phyloP scores from a whole-genome alignment of 305 asterid genomes.

The Rubia peregrina region DNA sequence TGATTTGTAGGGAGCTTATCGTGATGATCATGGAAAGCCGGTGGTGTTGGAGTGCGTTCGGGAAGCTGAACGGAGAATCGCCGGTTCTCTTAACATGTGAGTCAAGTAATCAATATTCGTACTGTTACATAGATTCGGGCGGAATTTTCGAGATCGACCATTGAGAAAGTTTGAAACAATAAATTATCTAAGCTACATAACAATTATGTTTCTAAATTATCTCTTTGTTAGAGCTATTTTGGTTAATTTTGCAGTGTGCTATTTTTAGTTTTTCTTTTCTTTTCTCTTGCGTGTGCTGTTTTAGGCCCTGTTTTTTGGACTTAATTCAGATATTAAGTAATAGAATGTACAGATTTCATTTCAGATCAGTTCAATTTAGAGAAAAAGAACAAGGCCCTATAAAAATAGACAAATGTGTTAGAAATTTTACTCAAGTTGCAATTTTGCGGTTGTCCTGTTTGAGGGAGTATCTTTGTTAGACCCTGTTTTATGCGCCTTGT shows the following conservation, averaged over 20 bases:
- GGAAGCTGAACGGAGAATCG: conserved; percentile 86
- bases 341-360: too few species aligned
- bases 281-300: neutral
- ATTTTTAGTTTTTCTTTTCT: neutral
- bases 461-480: conserved; percentile 26
- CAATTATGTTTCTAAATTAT: neutral
- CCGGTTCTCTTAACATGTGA: conserved; percentile 72
- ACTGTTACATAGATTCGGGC: neutral
- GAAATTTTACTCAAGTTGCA: conserved; percentile 19
- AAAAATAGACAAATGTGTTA: neutral
- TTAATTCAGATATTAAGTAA: neutral
- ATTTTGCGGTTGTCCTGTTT: conserved; percentile 5
- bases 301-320: neutral
- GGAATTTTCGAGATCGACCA: neutral
- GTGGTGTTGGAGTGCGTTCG: conserved; percentile 93
- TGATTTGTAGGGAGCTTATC: conserved; percentile 73
- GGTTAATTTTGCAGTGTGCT: neutral
- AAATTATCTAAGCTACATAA: too few species aligned
- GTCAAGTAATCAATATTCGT: conserved; percentile 11
- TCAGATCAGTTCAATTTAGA: neutral
- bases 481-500: conserved; percentile 29
- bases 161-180: neutral
- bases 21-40: conserved; percentile 92
- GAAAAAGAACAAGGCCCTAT: neutral
- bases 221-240: neutral